Base-by-base conservation (phyloP, 1,139 yeast species). In the Suhomyces bribrorum region DNA sequence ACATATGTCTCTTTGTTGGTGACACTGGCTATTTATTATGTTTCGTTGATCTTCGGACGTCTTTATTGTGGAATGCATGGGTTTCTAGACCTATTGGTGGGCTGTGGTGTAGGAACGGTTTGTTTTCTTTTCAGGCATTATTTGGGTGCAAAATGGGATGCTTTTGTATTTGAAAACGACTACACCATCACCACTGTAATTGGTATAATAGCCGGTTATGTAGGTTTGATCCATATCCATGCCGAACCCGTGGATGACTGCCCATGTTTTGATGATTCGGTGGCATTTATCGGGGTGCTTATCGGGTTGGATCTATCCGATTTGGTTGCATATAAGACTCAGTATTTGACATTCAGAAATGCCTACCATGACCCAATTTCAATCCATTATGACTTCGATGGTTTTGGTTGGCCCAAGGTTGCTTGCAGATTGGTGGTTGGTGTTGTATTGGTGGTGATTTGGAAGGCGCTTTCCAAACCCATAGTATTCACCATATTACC, bases 21-120 rank as follows among this genome's bases (percentile, higher is more conserved):
- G 15, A 45, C 51, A 5, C 46, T 62, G 29, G 45, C 61, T 2
- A 31, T 76, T 12, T 89, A 90, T 57, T 84, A 81, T 54, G 45
- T 70, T 17, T 81, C 94, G 8, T 69, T 92, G 46, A 77, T 86
- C 1, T 61, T 79, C 46, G 98, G 98, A 20, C 70, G 98, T 40
- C 59, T 92, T 6, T 92, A 92, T 62, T 90, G 97, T 60, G 98
- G 98, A 5, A 92, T 92, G 98, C 98, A 92, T 62, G 98, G 98
- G 2, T 78, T 86, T 45, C 64, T 86, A 23, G 98, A 92, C 58
- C 70, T 92, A 5, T 38, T 68, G 2, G 62, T 78, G 8, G 98
- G 98, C 3, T 64, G 80, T 0, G 0, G 74, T 0, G 69, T 88
- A 18, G 98, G 98, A 0, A 39, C 65, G 0, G 31, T 59, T 0